Evolutionary conservation across 768 basidiomycete genomes (phyloP).

Genomic region (Mycena indigotica): DNA sequence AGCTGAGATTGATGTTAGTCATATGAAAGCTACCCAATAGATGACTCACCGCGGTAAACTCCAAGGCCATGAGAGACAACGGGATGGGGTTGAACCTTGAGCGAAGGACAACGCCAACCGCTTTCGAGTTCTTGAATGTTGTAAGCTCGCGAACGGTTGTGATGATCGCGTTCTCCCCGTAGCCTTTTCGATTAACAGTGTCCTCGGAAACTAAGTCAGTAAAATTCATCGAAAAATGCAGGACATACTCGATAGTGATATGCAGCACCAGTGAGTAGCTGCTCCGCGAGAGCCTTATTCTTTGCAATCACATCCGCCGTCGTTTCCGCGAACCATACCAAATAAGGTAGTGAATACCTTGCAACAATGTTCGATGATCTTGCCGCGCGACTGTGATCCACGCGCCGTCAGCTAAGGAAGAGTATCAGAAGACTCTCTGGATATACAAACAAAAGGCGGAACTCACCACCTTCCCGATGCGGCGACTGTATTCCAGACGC

Average conservation of each 20-base stretch:
- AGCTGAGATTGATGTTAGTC: background rate
- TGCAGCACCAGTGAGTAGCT: background rate
- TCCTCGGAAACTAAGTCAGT: background rate
- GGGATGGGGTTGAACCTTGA: constrained; percentile 3
- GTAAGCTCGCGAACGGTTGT: background rate
- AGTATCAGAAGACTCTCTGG: background rate
- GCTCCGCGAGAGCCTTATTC: background rate
- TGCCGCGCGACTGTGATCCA: constrained; percentile 9
- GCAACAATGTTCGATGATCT: no score
- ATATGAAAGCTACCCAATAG: background rate
- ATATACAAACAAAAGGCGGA: background rate
- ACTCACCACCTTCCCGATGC: constrained; percentile 6
- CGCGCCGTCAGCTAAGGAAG: constrained; percentile 1
- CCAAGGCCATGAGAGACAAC: background rate
- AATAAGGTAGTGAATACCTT: no score
- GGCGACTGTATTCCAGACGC: background rate
- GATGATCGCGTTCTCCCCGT: constrained; percentile 9
- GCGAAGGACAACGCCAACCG: background rate
- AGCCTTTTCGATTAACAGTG: background rate
- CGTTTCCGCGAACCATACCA: no score
- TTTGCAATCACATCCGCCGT: background rate
- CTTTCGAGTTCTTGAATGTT: background rate
- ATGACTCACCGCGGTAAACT: constrained; percentile 1
- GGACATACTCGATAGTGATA: constrained; percentile 14
- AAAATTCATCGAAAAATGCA: background rate